Percentiles rank a stretch among this genome's conserved stretches.
phyloP scores from a whole-genome alignment of 1,284 basidiomycete species.

The Ustilago curta region DNA sequence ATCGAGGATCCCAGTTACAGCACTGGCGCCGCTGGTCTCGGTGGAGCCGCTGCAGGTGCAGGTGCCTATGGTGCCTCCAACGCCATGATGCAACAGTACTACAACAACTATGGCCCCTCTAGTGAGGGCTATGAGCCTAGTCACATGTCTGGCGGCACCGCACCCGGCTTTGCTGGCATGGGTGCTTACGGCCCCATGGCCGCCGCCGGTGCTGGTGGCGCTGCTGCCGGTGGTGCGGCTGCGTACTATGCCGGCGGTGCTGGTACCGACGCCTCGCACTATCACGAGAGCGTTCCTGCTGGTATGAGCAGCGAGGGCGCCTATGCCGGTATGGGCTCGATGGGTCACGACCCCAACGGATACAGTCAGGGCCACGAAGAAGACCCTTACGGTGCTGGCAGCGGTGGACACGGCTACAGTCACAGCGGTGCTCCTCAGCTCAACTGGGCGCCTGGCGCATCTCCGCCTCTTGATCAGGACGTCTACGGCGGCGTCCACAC shows the following conservation, averaged over 20 bases:
- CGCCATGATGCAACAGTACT: conserved; percentile 56
- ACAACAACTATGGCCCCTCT: conserved; percentile 45
- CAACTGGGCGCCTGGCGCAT: conserved; percentile 43
- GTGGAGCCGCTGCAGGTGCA: conserved; percentile 38
- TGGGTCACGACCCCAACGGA: conserved; percentile 43
- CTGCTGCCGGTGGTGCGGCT: conserved; percentile 53
- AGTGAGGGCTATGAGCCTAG: conserved; percentile 59
- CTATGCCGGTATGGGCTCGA: conserved; percentile 32
- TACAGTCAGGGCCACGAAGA: conserved; percentile 43
- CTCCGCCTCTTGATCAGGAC: conserved; percentile 47
- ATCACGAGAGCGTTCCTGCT: conserved; percentile 51
- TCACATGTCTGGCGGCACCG: conserved; percentile 58
- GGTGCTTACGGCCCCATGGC: conserved; percentile 63
- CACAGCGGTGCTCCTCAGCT: conserved; percentile 43
- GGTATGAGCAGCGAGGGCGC: conserved; percentile 19
- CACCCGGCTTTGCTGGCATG: conserved; percentile 62
- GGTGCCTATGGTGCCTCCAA: conserved; percentile 43
- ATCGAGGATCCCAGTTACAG: conserved; percentile 62
- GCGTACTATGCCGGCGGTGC: conserved; percentile 44
- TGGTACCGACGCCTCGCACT: conserved; percentile 45
- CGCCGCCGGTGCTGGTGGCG: conserved; percentile 54
- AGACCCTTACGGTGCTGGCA: conserved; percentile 31
- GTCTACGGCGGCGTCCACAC: conserved; percentile 25
- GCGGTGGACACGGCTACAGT: conserved; percentile 41
- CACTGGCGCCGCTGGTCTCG: conserved; percentile 25